These are phyloP conservation scores for Umbelopsis ramanniana DNA, from an alignment of 192 early-diverging fungal genomes.

Conservation along the genomic window DNA sequence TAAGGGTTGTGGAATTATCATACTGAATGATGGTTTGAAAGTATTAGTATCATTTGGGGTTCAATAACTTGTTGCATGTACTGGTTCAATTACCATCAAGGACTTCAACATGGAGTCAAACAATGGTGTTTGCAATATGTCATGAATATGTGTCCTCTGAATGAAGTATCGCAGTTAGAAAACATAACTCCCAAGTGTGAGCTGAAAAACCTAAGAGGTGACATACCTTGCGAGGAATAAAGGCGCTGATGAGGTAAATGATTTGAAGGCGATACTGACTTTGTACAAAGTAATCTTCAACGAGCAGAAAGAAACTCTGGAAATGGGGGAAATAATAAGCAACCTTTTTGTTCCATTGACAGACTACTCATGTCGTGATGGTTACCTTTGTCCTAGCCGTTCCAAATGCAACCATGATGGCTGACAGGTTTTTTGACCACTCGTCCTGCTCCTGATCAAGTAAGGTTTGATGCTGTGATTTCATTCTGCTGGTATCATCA, in stretches of 20 bases:
- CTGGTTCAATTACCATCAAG: slow-evolving; percentile 44
- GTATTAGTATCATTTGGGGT: background rate
- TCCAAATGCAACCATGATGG: slow-evolving; percentile 32
- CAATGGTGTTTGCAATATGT: slow-evolving; percentile 56
- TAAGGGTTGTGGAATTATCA: slow-evolving; percentile 55
- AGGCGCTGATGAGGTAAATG: slow-evolving; percentile 52
- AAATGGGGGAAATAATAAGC: slow-evolving; percentile 3
- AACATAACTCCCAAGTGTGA: background rate
- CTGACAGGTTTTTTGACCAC: slow-evolving; percentile 40
- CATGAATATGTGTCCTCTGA: slow-evolving; percentile 54
- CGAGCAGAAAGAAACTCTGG: slow-evolving; percentile 52
- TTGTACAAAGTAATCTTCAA: slow-evolving; percentile 52
- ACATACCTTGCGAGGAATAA: slow-evolving; percentile 51
- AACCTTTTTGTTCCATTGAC: background rate
- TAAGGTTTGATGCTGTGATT: slow-evolving; percentile 26
- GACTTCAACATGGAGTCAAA: slow-evolving; percentile 54
- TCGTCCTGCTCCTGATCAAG: slow-evolving; percentile 40
- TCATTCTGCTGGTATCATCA: slow-evolving; percentile 1
- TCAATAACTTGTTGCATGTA: background rate
- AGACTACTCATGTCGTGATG: too few species aligned
- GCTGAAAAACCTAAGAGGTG: background rate
- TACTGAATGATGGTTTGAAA: slow-evolving; percentile 32
- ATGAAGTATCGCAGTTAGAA: background rate
- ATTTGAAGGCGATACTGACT: slow-evolving; percentile 52
- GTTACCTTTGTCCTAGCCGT: slow-evolving; percentile 39